Conservation (phyloP, 2,329 filamentous ascomycete species). For the Emericellopsis cladophorae region DNA sequence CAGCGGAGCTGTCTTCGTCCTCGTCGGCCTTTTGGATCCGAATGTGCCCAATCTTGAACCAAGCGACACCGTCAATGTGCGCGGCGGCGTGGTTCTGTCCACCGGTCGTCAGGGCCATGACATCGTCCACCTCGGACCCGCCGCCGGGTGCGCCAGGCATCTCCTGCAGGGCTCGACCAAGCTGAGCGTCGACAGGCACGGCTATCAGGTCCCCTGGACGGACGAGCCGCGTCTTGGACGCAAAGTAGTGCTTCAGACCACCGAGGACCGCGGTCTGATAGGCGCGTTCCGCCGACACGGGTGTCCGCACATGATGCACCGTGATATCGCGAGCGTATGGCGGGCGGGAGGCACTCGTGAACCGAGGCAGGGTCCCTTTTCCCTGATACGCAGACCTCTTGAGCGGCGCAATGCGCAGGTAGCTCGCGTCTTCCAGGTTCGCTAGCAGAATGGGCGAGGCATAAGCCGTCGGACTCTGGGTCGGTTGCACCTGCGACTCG, state of each 20-base stretch:
- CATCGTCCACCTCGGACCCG: constrained; percentile 61
- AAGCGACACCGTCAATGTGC: constrained; percentile 56
- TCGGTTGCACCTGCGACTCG: constrained; percentile 53
- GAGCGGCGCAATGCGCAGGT: constrained; percentile 66
- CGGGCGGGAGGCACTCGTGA: constrained; percentile 40
- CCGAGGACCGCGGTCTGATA: constrained; percentile 79
- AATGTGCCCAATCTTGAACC: constrained; percentile 84
- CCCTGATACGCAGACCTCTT: constrained; percentile 37
- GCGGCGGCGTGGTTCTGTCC: constrained; percentile 4
- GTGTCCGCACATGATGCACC: constrained; percentile 78
- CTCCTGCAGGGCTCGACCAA: constrained; percentile 74
- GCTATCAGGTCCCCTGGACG: constrained; percentile 81
- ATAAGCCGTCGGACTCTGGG: constrained; percentile 50
- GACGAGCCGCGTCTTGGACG: constrained; percentile 67
- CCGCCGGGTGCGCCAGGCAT: constrained; percentile 34
- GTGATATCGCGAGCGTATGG: constrained; percentile 65
- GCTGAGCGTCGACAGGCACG: constrained; percentile 74
- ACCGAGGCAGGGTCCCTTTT: constrained; percentile 41
- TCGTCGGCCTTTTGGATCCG: constrained; percentile 38
- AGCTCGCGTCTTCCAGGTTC: constrained; percentile 69
- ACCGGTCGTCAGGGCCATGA: constrained; percentile 32
- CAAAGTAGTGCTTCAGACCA: constrained; percentile 80
- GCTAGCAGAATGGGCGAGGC: constrained; percentile 77
- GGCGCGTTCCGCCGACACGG: constrained; percentile 71
- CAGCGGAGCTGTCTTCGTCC: constrained; percentile 46